Percentiles rank a stretch among this genome's conserved stretches.
Conservation (phyloP, 768 basidiomycete genomes). For the Amanita jacksonii region DNA sequence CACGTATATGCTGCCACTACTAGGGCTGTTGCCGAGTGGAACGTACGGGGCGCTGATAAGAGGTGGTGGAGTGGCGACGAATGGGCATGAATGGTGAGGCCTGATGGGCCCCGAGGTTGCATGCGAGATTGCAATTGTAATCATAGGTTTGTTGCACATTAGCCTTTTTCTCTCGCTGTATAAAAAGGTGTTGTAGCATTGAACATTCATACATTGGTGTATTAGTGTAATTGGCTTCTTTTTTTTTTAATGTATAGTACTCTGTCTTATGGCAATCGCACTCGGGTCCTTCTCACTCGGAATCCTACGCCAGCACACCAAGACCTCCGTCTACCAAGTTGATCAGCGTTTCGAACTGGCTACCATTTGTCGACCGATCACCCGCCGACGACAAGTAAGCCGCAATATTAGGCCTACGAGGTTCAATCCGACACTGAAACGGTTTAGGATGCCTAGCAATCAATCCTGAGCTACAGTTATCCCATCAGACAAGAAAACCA, state of each 20-base stretch:
- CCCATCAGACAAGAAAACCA: neutral
- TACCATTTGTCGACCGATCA: too few species aligned
- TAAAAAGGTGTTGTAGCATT: too few species aligned
- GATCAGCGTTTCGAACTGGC: too few species aligned
- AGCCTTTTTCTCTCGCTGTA: too few species aligned
- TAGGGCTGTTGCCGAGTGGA: slow-evolving; percentile 68
- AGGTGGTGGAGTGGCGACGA: slow-evolving; percentile 56
- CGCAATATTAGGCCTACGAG: neutral
- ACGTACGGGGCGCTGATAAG: slow-evolving; percentile 60
- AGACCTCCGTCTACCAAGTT: too few species aligned
- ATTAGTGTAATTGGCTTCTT: neutral
- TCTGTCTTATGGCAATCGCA: neutral
- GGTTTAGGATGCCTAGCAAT: slow-evolving; percentile 2
- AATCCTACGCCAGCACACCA: too few species aligned
- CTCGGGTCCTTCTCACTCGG: too few species aligned
- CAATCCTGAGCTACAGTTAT: neutral
- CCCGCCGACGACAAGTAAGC: neutral
- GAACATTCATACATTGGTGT: too few species aligned
- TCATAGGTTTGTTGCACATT: neutral
- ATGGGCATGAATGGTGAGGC: slow-evolving; percentile 36
- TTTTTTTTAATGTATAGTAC: neutral
- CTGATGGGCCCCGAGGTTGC: too few species aligned
- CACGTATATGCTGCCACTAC: slow-evolving; percentile 62
- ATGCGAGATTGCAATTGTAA: too few species aligned
- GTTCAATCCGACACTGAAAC: neutral